Evolutionary conservation across 768 basidiomycete species (phyloP).

Genomic region (Pisolithus orientalis): DNA sequence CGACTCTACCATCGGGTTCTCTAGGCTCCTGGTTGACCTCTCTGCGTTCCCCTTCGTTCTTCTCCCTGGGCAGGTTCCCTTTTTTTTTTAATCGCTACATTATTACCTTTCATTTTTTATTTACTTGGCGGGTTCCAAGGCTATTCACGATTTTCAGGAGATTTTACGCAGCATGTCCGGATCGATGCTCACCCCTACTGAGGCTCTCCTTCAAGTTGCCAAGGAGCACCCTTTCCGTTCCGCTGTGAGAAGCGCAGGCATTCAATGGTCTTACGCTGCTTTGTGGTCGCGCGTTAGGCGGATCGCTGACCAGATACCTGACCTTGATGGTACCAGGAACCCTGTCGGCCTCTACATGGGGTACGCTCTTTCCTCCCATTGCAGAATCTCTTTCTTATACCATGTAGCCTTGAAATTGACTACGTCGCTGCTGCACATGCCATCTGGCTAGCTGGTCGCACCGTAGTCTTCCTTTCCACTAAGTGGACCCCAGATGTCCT

Average conservation of each 20-base stretch:
- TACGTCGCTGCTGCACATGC: constrained; percentile 26
- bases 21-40: constrained; percentile 21
- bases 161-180: constrained; percentile 7
- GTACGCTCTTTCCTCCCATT: constrained; percentile 4
- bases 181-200: constrained; percentile 20
- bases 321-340: constrained; percentile 9
- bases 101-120: background rate
- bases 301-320: constrained; percentile 16
- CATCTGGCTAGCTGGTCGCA: constrained; percentile 21
- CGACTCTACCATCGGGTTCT: background rate
- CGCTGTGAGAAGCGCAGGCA: constrained; percentile 15
- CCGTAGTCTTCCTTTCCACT: constrained; percentile 23
- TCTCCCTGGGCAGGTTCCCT: constrained; percentile 14
- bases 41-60: constrained; percentile 6
- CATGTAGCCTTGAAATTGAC: constrained; percentile 22
- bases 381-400: background rate
- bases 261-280: constrained; percentile 26
- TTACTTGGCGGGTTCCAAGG: constrained; percentile 5
- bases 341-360: constrained; percentile 24
- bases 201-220: constrained; percentile 25
- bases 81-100: background rate
- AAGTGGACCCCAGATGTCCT: constrained; percentile 26
- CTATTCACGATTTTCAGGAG: background rate
- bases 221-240: constrained; percentile 17
- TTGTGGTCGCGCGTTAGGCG: constrained; percentile 25